Percentiles rank a stretch among this genome's conserved stretches.
These are phyloP conservation scores for Physcomitrium patens DNA, from an alignment of 225 moss, liverwort and hornwort genomes.

Conservation along the genomic window DNA sequence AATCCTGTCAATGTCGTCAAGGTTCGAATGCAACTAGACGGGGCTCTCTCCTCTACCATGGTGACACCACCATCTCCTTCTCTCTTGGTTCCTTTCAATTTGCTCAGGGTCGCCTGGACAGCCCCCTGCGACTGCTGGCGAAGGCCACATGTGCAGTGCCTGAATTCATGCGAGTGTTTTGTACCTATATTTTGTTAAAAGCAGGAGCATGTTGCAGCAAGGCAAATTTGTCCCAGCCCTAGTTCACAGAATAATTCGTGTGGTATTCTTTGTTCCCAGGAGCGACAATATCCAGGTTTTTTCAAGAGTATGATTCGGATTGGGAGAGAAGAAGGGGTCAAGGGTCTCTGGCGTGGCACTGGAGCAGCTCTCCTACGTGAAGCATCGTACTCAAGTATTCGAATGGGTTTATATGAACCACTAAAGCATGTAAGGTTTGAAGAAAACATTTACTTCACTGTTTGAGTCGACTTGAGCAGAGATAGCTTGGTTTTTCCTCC, in stretches of 20 bases:
- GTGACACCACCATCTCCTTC: constrained; percentile 29
- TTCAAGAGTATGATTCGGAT: constrained; percentile 62
- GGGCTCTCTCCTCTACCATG: constrained; percentile 65
- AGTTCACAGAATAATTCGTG: neutral
- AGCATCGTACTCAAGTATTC: constrained; percentile 86
- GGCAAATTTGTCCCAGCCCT: neutral
- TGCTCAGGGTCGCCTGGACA: neutral
- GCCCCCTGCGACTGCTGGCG: neutral
- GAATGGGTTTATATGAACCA: constrained; percentile 83
- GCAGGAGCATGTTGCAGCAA: neutral
- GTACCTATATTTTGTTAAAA: too few relatives aligned
- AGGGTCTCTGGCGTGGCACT: constrained; percentile 82
- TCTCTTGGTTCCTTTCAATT: constrained; percentile 4
- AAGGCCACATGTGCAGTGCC: neutral
- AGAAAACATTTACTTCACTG: constrained; percentile 1
- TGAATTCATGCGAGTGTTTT: neutral
- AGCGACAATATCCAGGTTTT: constrained; percentile 66
- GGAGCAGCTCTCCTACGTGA: constrained; percentile 82
- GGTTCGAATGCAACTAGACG: constrained; percentile 90
- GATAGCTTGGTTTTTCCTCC: neutral
- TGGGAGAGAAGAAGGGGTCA: constrained; percentile 72
- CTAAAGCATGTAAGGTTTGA: constrained; percentile 63
- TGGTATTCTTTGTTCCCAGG: constrained; percentile 35
- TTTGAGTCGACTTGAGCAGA: neutral
- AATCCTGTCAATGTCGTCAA: constrained; percentile 91